These are phyloP conservation scores for Butyriboletus loyo DNA, from an alignment of 768 basidiomycete genomes.

Conservation along the genomic window DNA sequence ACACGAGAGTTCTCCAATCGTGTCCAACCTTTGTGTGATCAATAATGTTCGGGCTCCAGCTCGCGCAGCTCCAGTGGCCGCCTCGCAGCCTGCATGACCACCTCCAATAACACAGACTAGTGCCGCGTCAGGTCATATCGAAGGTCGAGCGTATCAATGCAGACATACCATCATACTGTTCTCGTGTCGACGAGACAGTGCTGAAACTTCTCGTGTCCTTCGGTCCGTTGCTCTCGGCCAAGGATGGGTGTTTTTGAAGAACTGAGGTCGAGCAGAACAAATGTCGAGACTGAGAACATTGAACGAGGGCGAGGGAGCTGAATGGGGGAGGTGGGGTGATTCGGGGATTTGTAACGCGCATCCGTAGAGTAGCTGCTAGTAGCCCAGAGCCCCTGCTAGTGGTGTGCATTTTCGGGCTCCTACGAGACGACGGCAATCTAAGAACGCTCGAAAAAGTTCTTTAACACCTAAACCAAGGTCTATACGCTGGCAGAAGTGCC, in stretches of 20 bases:
- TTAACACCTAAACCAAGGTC: not conserved
- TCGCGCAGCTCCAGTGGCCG: slow-evolving; percentile 81
- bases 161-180: slow-evolving; percentile 26
- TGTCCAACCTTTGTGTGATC: slow-evolving; percentile 78
- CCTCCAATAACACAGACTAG: slow-evolving; percentile 85
- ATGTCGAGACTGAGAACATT: not conserved
- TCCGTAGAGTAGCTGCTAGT: slow-evolving; percentile 4
- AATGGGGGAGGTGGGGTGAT: not conserved
- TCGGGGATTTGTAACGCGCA: not conserved
- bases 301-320: not conserved
- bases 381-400: not conserved
- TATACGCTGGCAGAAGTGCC: not conserved
- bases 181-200: not conserved
- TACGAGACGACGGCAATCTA: not conserved
- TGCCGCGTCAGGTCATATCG: slow-evolving; percentile 37
- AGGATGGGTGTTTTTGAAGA: not conserved
- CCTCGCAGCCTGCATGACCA: slow-evolving; percentile 92
- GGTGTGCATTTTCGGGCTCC: not conserved
- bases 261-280: not conserved
- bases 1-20: slow-evolving; percentile 82
- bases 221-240: not conserved
- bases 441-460: not conserved
- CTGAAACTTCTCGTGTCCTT: slow-evolving; percentile 2
- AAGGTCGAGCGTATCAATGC: not conserved
- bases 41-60: slow-evolving; percentile 79